These are phyloP conservation scores for Lasiodiplodia theobromae DNA, from an alignment of 2,329 filamentous ascomycete genomes.

Conservation along the genomic window DNA sequence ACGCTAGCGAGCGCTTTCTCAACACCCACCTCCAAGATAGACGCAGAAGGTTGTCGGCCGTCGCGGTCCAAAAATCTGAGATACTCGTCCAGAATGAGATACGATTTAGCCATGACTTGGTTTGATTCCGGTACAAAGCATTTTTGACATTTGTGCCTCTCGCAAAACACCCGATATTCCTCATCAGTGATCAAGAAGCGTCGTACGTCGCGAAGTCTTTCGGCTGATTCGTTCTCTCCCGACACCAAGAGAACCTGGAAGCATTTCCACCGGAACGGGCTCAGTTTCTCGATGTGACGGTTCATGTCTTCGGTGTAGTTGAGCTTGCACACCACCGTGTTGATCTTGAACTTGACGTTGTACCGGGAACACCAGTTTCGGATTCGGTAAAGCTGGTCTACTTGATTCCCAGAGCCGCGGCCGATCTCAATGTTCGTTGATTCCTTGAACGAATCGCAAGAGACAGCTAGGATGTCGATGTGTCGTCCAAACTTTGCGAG, in stretches of 20 bases:
- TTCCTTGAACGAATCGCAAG: too few relatives aligned
- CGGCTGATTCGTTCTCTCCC: constrained; percentile 59
- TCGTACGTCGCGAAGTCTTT: constrained; percentile 43
- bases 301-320: constrained; percentile 55
- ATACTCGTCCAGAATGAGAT: constrained; percentile 57
- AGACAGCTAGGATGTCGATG: too few relatives aligned
- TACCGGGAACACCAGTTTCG: constrained; percentile 53
- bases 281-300: constrained; percentile 45
- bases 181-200: constrained; percentile 56
- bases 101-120: not conserved
- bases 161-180: constrained; percentile 57
- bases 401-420: too few relatives aligned
- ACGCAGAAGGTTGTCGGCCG: constrained; percentile 38
- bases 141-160: constrained; percentile 44
- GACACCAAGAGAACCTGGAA: constrained; percentile 62
- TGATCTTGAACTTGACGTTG: constrained; percentile 64
- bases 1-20: constrained; percentile 53
- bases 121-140: constrained; percentile 1
- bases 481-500: too few relatives aligned
- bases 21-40: constrained; percentile 55
- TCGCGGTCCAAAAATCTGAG: constrained; percentile 58
- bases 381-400: too few relatives aligned
- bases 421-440: too few relatives aligned
- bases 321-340: constrained; percentile 60
- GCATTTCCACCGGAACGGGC: constrained; percentile 63